phyloP scores from a whole-genome alignment of 768 basidiomycete genomes.

The Harrya chromipes region DNA sequence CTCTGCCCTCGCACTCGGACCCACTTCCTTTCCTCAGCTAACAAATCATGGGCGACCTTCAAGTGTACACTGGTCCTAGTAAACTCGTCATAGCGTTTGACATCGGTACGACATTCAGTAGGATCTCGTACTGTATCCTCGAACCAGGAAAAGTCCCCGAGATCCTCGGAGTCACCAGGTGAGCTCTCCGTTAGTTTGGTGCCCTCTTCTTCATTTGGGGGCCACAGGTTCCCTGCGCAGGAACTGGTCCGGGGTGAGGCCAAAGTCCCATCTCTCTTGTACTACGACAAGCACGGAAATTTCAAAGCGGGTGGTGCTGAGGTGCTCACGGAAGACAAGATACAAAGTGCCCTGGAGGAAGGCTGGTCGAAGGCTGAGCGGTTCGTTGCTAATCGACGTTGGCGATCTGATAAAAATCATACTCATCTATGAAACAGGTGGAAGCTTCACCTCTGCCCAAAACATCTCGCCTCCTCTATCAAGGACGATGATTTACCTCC shows the following conservation, averaged over 20 bases:
- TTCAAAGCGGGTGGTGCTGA: conserved; percentile 41
- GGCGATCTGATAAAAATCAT: neutral
- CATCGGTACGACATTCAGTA: conserved; percentile 46
- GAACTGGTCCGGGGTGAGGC: conserved; percentile 37
- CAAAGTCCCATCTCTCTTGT: conserved; percentile 44
- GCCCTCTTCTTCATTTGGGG: neutral
- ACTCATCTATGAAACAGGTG: conserved; percentile 15
- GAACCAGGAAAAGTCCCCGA: conserved; percentile 10
- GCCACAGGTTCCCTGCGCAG: conserved; percentile 38
- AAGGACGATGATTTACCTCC: conserved; percentile 31
- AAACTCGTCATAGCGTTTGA: conserved; percentile 46
- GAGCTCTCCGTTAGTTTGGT: neutral
- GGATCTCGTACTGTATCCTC: conserved; percentile 36
- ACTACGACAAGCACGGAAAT: conserved; percentile 38
- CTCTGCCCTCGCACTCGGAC: neutral
- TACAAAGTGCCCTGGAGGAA: conserved; percentile 34
- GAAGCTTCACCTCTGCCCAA: conserved; percentile 24
- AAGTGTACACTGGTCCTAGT: conserved; percentile 3
- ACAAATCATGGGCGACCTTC: conserved; percentile 6
- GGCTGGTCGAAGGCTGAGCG: conserved; percentile 17
- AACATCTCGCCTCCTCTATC: conserved; percentile 13
- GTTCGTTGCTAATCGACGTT: conserved; percentile 1
- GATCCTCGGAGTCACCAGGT: conserved; percentile 9
- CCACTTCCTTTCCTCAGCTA: neutral
- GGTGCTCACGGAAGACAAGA: conserved; percentile 29